Evolutionary conservation across 331 rosid genomes (phyloP), one percentile per base, ranked within the genome.

Genomic region (Erythrophleum ivorense): DNA sequence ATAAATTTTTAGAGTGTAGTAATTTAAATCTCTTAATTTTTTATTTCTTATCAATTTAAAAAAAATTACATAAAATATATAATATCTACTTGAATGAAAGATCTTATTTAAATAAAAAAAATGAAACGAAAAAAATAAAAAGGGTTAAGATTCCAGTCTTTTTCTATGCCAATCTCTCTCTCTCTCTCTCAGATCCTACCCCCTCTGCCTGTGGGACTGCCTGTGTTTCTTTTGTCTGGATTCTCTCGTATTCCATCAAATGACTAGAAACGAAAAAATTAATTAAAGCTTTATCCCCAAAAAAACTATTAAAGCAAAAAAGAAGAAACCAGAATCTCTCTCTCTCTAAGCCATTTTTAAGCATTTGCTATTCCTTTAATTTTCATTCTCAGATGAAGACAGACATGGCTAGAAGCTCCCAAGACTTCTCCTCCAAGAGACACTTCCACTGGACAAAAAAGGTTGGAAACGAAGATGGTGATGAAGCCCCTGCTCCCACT

Each of bases 361-460:
- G 54, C 29, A 24, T 24, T 24, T 0, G 29, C 29, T 24, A 14
- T 72, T 43, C 53, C 36, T 57, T 78, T 72, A 77, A 84, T 82
- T 82, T 77, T 45, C 76, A 84, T 36, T 80, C 87, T 84, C 87
- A 84, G 75, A 90, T 88, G 97, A 89, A 88, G 82, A 71, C 89
- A 62, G 84, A 45, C 70, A 94, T 90, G 92, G 92, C 91, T 78
- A 88, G 82, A 79, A 84, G 67, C 87, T 75, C 88, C 65, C 91
- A 88, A 73, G 91, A 90, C 81, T 88, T 87, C 81, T 89, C 96
- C 71, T 94, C 98, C 76, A 91, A 88, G 87, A 89, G 98, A 80
- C 98, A 94, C 91, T 94, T 89, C 90, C 94, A 91, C 88, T 92
- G 97, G 97, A 91, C 94, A 16, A 91, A 89, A 79, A 92, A 94